phyloP scores from a whole-genome alignment of 108 stramenopile genomes.

The Skeletonema potamos region DNA sequence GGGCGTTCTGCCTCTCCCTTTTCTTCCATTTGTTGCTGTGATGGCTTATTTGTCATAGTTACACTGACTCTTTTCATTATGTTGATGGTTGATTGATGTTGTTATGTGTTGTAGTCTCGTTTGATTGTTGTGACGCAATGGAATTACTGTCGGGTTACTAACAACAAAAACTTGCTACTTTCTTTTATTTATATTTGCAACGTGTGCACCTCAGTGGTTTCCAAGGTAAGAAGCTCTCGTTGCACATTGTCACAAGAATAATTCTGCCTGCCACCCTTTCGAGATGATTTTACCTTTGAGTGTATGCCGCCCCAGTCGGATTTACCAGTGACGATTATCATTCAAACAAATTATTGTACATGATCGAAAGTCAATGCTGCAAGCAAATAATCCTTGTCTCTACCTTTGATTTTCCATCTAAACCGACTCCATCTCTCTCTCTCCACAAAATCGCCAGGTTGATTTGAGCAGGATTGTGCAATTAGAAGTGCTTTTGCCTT shows the following conservation, averaged over 20 bases:
- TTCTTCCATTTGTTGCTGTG: constrained; percentile 31
- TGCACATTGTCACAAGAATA: no score
- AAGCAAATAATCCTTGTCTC: neutral
- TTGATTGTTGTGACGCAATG: neutral
- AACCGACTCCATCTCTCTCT: neutral
- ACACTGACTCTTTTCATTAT: constrained; percentile 42
- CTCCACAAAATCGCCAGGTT: neutral
- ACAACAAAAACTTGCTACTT: neutral
- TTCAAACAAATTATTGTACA: constrained; percentile 58
- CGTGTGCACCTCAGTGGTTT: no score
- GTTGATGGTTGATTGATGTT: neutral
- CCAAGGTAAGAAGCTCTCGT: neutral
- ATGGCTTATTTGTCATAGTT: constrained; percentile 52
- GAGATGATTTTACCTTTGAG: constrained; percentile 53
- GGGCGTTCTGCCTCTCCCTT: constrained; percentile 24
- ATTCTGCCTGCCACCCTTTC: constrained; percentile 5
- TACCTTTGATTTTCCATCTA: neutral
- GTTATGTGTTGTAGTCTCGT: no score
- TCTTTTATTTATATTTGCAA: neutral
- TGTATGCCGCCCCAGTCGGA: constrained; percentile 61
- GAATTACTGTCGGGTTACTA: neutral
- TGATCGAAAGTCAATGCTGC: constrained; percentile 36
- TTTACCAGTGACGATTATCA: constrained; percentile 48
- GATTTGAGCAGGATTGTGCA: neutral
- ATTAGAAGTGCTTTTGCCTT: no score